These are phyloP conservation scores for Candida tropicalis DNA, from an alignment of 1,139 yeast species.

Conservation along the genomic window DNA sequence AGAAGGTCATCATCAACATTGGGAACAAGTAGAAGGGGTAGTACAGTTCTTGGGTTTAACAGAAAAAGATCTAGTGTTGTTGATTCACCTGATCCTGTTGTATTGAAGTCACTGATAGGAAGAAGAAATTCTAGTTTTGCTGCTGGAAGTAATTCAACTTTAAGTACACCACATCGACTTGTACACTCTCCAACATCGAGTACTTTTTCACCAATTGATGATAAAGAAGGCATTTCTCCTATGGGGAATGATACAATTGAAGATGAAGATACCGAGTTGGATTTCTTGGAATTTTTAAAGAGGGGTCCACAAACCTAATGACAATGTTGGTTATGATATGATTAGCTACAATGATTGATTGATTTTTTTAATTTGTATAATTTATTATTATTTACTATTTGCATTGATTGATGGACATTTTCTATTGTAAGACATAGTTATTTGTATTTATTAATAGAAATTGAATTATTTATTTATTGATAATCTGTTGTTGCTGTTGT, in stretches of 20 bases:
- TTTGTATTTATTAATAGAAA: no score
- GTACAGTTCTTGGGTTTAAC: slow-evolving; percentile 6
- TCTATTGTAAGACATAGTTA: no score
- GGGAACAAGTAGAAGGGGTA: slow-evolving; percentile 1
- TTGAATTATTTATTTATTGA: no score
- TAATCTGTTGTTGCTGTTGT: no score
- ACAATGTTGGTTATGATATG: no score
- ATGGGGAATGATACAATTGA: not conserved
- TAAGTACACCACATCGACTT: not conserved
- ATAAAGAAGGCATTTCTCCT: not conserved
- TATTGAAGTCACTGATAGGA: not conserved
- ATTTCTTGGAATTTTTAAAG: slow-evolving; percentile 50
- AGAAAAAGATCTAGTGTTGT: slow-evolving; percentile 15
- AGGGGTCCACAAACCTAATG: slow-evolving; percentile 35
- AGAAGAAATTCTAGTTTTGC: slow-evolving; percentile 3
- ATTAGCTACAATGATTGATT: no score
- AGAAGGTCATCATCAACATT: not conserved
- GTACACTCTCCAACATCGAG: slow-evolving; percentile 1
- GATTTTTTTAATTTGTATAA: no score
- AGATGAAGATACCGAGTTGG: slow-evolving; percentile 41
- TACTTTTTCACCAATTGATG: slow-evolving; percentile 1
- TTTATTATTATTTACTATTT: no score
- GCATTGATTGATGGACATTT: no score
- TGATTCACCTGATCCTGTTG: slow-evolving; percentile 15
- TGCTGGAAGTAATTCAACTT: not conserved